These are phyloP conservation scores for Rhexocercosporidium sp. DNA, from an alignment of 2,329 filamentous ascomycete genomes.

Conservation along the genomic window DNA sequence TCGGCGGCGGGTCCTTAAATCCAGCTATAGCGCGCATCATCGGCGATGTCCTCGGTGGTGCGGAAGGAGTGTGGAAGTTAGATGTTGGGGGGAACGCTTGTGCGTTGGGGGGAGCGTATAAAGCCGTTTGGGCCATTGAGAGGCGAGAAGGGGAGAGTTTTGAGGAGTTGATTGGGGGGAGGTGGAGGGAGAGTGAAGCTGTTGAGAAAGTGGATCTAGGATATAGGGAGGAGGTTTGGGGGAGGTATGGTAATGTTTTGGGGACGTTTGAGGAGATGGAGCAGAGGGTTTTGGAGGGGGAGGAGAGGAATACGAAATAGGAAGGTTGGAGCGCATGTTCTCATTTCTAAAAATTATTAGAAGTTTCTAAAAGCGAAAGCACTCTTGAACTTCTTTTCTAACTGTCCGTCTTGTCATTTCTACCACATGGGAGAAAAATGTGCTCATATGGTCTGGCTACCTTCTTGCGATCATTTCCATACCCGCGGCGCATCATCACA, in stretches of 20 bases:
- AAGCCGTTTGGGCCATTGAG: constrained; percentile 92
- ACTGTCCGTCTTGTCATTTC: too few species aligned
- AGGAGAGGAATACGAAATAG: constrained; percentile 29
- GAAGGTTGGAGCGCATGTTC: background rate
- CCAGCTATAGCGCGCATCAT: constrained; percentile 84
- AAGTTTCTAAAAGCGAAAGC: background rate
- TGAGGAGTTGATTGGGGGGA: constrained; percentile 80
- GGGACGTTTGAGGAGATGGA: constrained; percentile 81
- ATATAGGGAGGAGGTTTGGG: constrained; percentile 76
- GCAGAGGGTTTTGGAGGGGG: constrained; percentile 60
- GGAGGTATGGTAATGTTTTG: constrained; percentile 77
- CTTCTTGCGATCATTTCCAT: too few species aligned
- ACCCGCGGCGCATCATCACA: too few species aligned
- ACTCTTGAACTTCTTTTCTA: background rate
- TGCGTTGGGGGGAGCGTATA: constrained; percentile 91
- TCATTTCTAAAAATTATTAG: background rate
- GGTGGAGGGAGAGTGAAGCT: constrained; percentile 87
- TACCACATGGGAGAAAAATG: too few species aligned
- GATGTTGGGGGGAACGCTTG: constrained; percentile 96
- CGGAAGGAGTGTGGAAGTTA: constrained; percentile 89
- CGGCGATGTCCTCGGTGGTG: constrained; percentile 86
- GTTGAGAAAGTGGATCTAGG: constrained; percentile 84
- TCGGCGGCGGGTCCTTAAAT: constrained; percentile 90
- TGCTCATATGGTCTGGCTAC: too few species aligned
- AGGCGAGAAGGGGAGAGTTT: constrained; percentile 72